These are phyloP conservation scores for Sclerotinia trifoliorum DNA, from an alignment of 2,329 filamentous ascomycete genomes.

Conservation along the genomic window DNA sequence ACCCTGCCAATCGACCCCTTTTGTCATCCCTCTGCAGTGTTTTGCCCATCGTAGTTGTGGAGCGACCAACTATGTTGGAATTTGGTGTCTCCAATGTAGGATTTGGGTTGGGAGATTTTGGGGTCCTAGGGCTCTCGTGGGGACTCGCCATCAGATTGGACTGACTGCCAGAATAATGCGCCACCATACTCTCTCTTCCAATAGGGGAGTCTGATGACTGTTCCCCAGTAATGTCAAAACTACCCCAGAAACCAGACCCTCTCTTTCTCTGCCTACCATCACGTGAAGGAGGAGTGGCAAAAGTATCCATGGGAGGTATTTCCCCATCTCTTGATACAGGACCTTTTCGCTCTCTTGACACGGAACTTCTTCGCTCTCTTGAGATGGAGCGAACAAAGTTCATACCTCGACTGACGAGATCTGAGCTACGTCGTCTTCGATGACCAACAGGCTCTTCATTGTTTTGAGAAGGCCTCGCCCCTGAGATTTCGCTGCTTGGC, in stretches of 20 bases:
- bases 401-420: slow-evolving; percentile 53
- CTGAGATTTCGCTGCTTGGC: slow-evolving; percentile 43
- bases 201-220: slow-evolving; percentile 4
- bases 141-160: slow-evolving; percentile 30
- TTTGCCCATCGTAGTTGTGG: slow-evolving; percentile 14
- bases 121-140: neutral
- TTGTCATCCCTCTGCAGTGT: slow-evolving; percentile 8
- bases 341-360: slow-evolving; percentile 29
- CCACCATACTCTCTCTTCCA: slow-evolving; percentile 37
- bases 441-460: neutral
- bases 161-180: slow-evolving; percentile 36
- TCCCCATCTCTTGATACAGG: slow-evolving; percentile 26
- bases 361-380: slow-evolving; percentile 33
- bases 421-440: slow-evolving; percentile 41
- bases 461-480: slow-evolving; percentile 38
- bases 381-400: slow-evolving; percentile 41
- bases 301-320: neutral
- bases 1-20: neutral
- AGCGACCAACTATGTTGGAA: neutral
- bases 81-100: neutral
- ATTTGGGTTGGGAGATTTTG: neutral
- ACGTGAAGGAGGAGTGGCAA: neutral
- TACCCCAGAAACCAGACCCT: slow-evolving; percentile 42
- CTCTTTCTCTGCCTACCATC: slow-evolving; percentile 42
- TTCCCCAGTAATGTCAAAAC: slow-evolving; percentile 1